Evolutionary conservation across 1,284 basidiomycete species (phyloP), one percentile per base, ranked within the genome.

Genomic region (Fomitiporia mediterranea): DNA sequence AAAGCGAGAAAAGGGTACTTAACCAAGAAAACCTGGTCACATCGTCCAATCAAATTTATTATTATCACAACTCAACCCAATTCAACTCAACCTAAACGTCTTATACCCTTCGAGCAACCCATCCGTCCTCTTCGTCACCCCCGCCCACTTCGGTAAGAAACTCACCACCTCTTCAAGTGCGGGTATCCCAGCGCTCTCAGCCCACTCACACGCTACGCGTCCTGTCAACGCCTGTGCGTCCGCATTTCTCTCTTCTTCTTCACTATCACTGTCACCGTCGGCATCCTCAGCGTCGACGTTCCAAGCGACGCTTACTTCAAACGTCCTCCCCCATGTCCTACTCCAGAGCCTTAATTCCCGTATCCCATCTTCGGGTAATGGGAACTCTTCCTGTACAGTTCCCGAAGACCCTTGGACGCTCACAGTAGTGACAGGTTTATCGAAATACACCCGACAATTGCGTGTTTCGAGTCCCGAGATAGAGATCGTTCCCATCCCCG

Each of bases 151-250:
- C 5, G 87, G 88, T 59, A 89, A 66, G 66, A 84, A 87, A 30
- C 67, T 66, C n/a, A 84, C 66, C 35, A 81, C 76, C 66, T 90
- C 87, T 66, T 89, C 85, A 32, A 83, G 71, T 15, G 86, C 86
- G 0, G 87, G 87, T n/a, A 90, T 83, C 64, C 79, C 78, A 66
- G 80, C 79, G 65, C 83, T 82, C 65, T 90, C 87, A 5, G 77
- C 79, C 83, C 85, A 89, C 62, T 79, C 78, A 61, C 88, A 90
- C 28, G 80, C 81, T 35, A 84, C 74, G 1, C 76, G 70, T 13
- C 86, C 88, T 28, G 63, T 68, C 39, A 80, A 63, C 46, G 63
- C 58, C n/a, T 62, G 59, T 49, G 56, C 51, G 21, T 57, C 64
- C 28, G 62, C 68, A 59, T 61, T 54, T 30, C n/a, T n/a, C n/a